A percentile compares a stretch with the other conserved stretches of the same genome.
phyloP scores from a whole-genome alignment of 306 rosid species.

The Dicorynia guianensis region DNA sequence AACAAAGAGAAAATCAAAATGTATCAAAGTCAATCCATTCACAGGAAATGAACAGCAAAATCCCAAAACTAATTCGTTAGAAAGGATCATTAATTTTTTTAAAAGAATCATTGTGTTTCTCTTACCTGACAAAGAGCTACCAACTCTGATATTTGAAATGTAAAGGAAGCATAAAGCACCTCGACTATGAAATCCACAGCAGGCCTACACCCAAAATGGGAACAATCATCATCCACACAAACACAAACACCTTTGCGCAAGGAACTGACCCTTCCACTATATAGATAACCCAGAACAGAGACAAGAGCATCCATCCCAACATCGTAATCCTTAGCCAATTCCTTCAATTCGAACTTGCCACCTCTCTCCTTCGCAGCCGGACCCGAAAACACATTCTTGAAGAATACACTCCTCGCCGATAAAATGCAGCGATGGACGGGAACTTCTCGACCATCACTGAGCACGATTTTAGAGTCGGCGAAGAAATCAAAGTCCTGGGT shows the following conservation, averaged over 20 bases:
- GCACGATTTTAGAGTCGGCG: constrained; percentile 53
- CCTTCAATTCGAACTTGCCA: constrained; percentile 49
- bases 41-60: background rate
- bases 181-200: constrained; percentile 61
- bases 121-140: constrained; percentile 61
- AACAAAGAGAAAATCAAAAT: background rate
- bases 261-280: constrained; percentile 55
- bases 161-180: constrained; percentile 56
- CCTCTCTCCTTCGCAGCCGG: constrained; percentile 7
- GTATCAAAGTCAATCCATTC: background rate
- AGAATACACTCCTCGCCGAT: constrained; percentile 58
- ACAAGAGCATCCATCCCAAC: constrained; percentile 54
- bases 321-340: constrained; percentile 54
- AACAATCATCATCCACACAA: constrained; percentile 66
- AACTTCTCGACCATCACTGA: constrained; percentile 41
- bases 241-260: constrained; percentile 44
- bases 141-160: constrained; percentile 55
- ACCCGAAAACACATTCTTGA: constrained; percentile 42
- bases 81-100: background rate
- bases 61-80: background rate
- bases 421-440: constrained; percentile 65
- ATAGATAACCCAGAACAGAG: constrained; percentile 59
- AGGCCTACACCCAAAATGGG: constrained; percentile 62
- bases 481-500: constrained; percentile 46
- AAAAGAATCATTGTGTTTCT: background rate